A percentile compares a stretch with the other conserved stretches of the same genome.
These are phyloP conservation scores for Citrullus colocynthis DNA, from an alignment of 306 rosid species.

Conservation along the genomic window DNA sequence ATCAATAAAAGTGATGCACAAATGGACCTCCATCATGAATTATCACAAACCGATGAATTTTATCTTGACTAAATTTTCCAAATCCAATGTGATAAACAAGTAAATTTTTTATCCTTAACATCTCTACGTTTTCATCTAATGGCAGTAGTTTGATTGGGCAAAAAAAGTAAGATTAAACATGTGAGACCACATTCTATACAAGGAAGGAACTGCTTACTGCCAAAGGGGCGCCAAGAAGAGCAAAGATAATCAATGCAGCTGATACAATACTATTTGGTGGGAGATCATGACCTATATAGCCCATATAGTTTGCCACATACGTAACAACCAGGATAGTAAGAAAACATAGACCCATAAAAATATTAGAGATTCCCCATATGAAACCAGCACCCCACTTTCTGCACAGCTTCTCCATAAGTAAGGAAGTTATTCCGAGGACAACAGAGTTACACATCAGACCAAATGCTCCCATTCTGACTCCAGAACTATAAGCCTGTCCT, in stretches of 20 bases:
- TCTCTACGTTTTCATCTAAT: neutral
- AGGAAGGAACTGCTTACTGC: conserved; percentile 45
- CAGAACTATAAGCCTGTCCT: conserved; percentile 50
- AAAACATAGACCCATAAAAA: conserved; percentile 75
- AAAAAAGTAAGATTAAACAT: neutral
- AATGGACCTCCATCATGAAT: neutral
- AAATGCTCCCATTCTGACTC: conserved; percentile 91
- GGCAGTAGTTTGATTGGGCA: neutral
- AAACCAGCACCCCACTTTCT: conserved; percentile 84
- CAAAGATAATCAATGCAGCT: conserved; percentile 50
- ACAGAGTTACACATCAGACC: conserved; percentile 87
- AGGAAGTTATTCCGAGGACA: conserved; percentile 76
- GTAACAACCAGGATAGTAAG: conserved; percentile 58
- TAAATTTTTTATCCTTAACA: neutral
- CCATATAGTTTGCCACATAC: conserved; percentile 48
- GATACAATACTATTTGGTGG: conserved; percentile 59
- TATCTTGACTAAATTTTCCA: neutral
- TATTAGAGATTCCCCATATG: conserved; percentile 79
- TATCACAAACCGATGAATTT: neutral
- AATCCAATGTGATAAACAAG: neutral
- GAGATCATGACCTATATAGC: conserved; percentile 30
- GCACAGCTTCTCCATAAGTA: conserved; percentile 82
- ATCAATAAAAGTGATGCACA: neutral
- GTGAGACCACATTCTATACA: neutral
- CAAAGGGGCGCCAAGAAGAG: conserved; percentile 80